Evolutionary conservation across 2,329 filamentous ascomycete species (phyloP).

Genomic region (Paramyrothecium sp.): DNA sequence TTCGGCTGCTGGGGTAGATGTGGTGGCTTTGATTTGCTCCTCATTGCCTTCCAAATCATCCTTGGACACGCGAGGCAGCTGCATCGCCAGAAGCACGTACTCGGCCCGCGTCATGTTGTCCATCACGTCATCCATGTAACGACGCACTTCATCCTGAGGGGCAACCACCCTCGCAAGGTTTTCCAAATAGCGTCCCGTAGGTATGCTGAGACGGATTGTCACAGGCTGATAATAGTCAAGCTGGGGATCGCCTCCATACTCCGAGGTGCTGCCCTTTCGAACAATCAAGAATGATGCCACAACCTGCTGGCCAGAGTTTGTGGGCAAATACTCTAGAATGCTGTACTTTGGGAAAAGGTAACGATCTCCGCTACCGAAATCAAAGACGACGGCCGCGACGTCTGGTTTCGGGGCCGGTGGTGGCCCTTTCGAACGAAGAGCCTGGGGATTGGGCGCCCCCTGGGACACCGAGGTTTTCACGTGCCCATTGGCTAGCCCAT

Average conservation of each 20-base stretch:
- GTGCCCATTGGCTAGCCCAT: constrained; percentile 30
- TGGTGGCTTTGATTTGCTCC: constrained; percentile 29
- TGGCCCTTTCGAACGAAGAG: constrained; percentile 59
- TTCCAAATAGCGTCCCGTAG: constrained; percentile 56
- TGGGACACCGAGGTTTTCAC: constrained; percentile 13
- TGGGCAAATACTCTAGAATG: constrained; percentile 65
- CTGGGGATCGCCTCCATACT: constrained; percentile 60
- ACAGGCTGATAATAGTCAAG: constrained; percentile 77
- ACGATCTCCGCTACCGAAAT: constrained; percentile 72
- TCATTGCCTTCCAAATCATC: constrained; percentile 25
- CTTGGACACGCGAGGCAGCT: constrained; percentile 47
- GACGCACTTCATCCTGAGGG: constrained; percentile 59
- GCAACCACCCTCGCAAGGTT: constrained; percentile 61
- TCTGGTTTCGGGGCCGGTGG: constrained; percentile 55
- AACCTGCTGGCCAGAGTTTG: constrained; percentile 54
- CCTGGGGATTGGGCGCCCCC: constrained; percentile 42
- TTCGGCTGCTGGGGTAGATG: constrained; percentile 27
- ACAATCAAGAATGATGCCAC: constrained; percentile 77
- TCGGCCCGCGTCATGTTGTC: constrained; percentile 66
- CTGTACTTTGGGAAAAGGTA: constrained; percentile 78
- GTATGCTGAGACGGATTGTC: constrained; percentile 57
- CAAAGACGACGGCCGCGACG: constrained; percentile 65
- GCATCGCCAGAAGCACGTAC: constrained; percentile 66
- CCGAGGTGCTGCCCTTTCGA: constrained; percentile 66
- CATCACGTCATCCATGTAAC: constrained; percentile 72